A percentile compares a stretch with the other conserved stretches of the same genome.
phyloP scores from a whole-genome alignment of 1,139 yeast species.

The Yamadazyma triangularis region DNA sequence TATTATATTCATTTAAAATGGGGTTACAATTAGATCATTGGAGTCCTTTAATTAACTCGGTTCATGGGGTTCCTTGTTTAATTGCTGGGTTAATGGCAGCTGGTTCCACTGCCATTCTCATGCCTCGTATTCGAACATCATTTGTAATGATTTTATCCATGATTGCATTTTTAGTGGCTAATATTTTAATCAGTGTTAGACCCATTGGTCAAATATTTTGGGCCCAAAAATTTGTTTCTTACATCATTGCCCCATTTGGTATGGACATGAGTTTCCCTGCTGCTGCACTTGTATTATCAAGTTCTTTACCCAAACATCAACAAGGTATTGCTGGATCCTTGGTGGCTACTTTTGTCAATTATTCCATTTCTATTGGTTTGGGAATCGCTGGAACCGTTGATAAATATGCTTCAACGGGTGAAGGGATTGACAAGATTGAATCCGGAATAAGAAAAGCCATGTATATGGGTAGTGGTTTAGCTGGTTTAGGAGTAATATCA shows the following conservation, averaged over 20 bases:
- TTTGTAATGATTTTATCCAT: slow-evolving; percentile 39
- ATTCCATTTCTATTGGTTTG: slow-evolving; percentile 58
- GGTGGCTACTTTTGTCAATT: slow-evolving; percentile 57
- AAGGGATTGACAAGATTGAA: slow-evolving; percentile 19
- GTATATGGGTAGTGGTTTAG: slow-evolving; percentile 49
- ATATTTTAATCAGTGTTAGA: slow-evolving; percentile 11
- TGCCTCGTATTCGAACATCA: slow-evolving; percentile 36
- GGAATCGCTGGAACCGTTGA: slow-evolving; percentile 64
- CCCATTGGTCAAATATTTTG: slow-evolving; percentile 11
- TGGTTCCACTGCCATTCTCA: slow-evolving; percentile 32
- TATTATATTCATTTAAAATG: slow-evolving; percentile 41
- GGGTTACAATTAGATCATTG: slow-evolving; percentile 24
- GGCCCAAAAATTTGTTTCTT: slow-evolving; percentile 43
- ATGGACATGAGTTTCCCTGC: slow-evolving; percentile 70
- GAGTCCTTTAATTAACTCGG: slow-evolving; percentile 33
- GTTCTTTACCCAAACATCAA: slow-evolving; percentile 46
- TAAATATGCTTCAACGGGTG: slow-evolving; percentile 30
- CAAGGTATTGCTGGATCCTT: slow-evolving; percentile 68
- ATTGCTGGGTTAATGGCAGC: slow-evolving; percentile 47
- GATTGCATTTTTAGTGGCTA: slow-evolving; percentile 11
- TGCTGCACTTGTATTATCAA: slow-evolving; percentile 48
- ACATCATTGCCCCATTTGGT: slow-evolving; percentile 48
- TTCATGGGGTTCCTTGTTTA: slow-evolving; percentile 35
- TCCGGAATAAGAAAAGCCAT: slow-evolving; percentile 42
- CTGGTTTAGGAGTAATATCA: slow-evolving; percentile 39